Evolutionary conservation across 2,329 filamentous ascomycete genomes (phyloP).

Genomic region (Botryosphaeria dothidea): DNA sequence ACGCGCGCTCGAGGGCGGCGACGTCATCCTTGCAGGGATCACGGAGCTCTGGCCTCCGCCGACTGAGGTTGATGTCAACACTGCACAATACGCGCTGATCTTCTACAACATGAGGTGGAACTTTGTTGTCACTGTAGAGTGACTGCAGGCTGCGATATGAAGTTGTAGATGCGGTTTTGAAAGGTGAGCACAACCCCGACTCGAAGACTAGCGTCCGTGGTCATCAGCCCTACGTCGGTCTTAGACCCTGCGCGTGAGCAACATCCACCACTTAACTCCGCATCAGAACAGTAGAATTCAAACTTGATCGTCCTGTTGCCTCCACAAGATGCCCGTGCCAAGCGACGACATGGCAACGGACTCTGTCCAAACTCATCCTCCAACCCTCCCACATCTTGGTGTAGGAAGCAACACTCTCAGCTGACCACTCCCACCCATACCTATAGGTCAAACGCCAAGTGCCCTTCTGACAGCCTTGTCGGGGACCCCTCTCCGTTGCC

Average conservation of each 20-base stretch:
- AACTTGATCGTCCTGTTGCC: neutral
- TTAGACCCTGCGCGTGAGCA: neutral
- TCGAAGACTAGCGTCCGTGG: neutral
- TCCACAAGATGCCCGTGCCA: too few relatives aligned
- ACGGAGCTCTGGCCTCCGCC: conserved; percentile 3
- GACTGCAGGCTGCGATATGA: too few relatives aligned
- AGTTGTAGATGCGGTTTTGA: too few relatives aligned
- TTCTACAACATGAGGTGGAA: neutral
- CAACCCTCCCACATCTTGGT: neutral
- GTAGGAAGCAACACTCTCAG: too few relatives aligned
- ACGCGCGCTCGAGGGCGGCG: neutral
- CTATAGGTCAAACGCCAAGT: neutral
- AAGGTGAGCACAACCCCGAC: too few relatives aligned
- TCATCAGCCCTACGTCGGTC: neutral
- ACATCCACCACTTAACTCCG: neutral
- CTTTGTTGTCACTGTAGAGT: too few relatives aligned
- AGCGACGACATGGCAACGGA: too few relatives aligned
- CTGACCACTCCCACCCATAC: neutral
- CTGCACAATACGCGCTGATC: neutral
- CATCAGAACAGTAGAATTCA: neutral
- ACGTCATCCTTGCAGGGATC: conserved; percentile 11
- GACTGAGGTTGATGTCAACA: neutral
- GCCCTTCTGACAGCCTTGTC: neutral
- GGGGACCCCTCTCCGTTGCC: neutral
- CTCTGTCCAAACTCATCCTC: too few relatives aligned